Percentiles rank a stretch among this genome's conserved stretches.
These are phyloP conservation scores for Eucalyptus coolabah DNA, from an alignment of 345 rosid species.

Conservation along the genomic window DNA sequence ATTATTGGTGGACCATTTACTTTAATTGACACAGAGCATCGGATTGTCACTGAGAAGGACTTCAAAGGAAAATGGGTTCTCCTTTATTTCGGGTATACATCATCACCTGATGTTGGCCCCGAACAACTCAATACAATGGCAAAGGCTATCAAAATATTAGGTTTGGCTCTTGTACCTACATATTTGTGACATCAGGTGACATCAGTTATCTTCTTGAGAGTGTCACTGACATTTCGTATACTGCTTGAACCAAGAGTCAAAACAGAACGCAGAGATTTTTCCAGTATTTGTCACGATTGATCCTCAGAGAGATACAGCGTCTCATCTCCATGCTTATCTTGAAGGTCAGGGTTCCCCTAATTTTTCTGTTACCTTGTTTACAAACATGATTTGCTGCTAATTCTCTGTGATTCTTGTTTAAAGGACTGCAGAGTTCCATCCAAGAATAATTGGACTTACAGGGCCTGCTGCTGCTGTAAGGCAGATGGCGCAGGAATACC, in stretches of 20 bases:
- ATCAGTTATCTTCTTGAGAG: neutral
- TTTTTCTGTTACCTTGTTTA: neutral
- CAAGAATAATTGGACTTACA: conserved; percentile 62
- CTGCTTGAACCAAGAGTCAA: conserved; percentile 34
- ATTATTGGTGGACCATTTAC: conserved; percentile 76
- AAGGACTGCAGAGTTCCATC: conserved; percentile 57
- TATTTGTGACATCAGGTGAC: neutral
- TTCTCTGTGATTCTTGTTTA: neutral
- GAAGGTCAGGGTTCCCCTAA: conserved; percentile 28
- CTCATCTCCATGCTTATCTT: conserved; percentile 70
- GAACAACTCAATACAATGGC: conserved; percentile 61
- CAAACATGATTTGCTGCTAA: neutral
- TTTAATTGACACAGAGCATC: conserved; percentile 42
- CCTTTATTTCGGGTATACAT: conserved; percentile 85
- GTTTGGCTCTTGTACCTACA: conserved; percentile 20
- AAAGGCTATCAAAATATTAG: conserved; percentile 49
- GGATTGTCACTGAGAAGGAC: conserved; percentile 34
- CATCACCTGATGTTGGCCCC: conserved; percentile 89
- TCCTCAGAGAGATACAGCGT: conserved; percentile 76
- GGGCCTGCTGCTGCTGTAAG: conserved; percentile 56
- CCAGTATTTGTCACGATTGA: conserved; percentile 85
- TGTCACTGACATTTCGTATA: conserved; percentile 11
- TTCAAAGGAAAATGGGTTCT: conserved; percentile 75
- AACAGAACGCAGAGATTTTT: conserved; percentile 38
- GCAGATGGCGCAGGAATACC: conserved; percentile 87